phyloP scores from a whole-genome alignment of 1,284 basidiomycete genomes.

The Trametes polyzona region DNA sequence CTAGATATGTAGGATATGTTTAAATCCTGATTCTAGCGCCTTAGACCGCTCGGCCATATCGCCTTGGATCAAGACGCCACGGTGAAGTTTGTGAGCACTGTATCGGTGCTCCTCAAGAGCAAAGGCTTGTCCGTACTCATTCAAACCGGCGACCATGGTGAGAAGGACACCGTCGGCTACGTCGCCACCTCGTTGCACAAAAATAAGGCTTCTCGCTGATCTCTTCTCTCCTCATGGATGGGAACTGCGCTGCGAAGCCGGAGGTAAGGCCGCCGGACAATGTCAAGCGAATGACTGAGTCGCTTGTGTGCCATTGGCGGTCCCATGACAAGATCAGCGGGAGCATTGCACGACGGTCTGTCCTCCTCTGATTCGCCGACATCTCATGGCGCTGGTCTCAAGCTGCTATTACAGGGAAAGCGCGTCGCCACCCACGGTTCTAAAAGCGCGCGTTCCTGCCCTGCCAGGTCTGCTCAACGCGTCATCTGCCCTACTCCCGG shows the following conservation, averaged over 20 bases:
- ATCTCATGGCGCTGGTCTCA: background rate
- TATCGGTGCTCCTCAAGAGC: too few species aligned
- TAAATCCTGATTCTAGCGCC: slow-evolving; percentile 26
- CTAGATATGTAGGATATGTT: slow-evolving; percentile 28
- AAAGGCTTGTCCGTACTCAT: too few species aligned
- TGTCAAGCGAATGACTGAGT: background rate
- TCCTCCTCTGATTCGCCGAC: background rate
- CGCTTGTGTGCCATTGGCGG: background rate
- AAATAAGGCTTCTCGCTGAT: background rate
- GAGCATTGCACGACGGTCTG: background rate
- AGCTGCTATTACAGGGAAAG: slow-evolving; percentile 4
- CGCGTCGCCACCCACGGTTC: background rate
- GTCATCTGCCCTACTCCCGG: background rate
- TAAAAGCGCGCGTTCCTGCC: background rate
- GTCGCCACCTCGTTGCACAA: background rate
- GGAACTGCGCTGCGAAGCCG: background rate
- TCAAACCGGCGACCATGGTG: background rate
- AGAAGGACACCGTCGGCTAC: background rate
- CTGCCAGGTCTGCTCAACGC: background rate
- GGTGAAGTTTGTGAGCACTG: too few species aligned
- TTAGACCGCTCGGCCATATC: slow-evolving; percentile 30
- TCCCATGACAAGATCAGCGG: slow-evolving; percentile 13
- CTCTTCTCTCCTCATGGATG: background rate
- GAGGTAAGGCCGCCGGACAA: slow-evolving; percentile 1
- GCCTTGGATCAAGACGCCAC: slow-evolving; percentile 2